Conservation (phyloP, 192 early-diverging fungal genomes). For the Coemansia sp. region DNA sequence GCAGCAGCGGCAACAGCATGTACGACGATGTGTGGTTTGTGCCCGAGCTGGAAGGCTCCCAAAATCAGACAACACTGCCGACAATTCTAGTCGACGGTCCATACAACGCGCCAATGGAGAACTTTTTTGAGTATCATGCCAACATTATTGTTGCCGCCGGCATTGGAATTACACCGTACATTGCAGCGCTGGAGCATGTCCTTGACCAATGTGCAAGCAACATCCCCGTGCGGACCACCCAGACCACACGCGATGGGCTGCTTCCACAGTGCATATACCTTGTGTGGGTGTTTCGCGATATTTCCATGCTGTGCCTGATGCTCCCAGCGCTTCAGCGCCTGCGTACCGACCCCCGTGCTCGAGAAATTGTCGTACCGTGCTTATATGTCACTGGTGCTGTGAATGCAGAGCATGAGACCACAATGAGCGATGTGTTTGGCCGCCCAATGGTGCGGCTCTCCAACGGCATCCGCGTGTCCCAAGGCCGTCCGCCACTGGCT, state of each 20-base stretch:
- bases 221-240: slow-evolving; percentile 42
- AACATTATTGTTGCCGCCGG: slow-evolving; percentile 74
- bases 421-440: slow-evolving; percentile 49
- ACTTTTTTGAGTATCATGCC: slow-evolving; percentile 73
- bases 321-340: slow-evolving; percentile 32
- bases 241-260: slow-evolving; percentile 39
- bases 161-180: slow-evolving; percentile 79
- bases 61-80: slow-evolving; percentile 51
- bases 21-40: slow-evolving; percentile 46
- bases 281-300: slow-evolving; percentile 51
- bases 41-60: slow-evolving; percentile 12
- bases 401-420: slow-evolving; percentile 29
- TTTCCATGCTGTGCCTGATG: slow-evolving; percentile 35
- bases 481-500: slow-evolving; percentile 38
- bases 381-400: slow-evolving; percentile 42
- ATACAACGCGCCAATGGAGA: slow-evolving; percentile 72
- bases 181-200: slow-evolving; percentile 45
- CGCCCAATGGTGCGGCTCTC: slow-evolving; percentile 43
- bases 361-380: slow-evolving; percentile 46
- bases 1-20: slow-evolving; percentile 35
- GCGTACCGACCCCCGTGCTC: slow-evolving; percentile 32
- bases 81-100: slow-evolving; percentile 73
- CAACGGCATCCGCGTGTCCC: slow-evolving; percentile 50
- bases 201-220: slow-evolving; percentile 36
- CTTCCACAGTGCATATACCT: slow-evolving; percentile 46